These are phyloP conservation scores for Fusarium albosuccineum DNA, from an alignment of 2,329 filamentous ascomycete genomes.

Conservation along the genomic window DNA sequence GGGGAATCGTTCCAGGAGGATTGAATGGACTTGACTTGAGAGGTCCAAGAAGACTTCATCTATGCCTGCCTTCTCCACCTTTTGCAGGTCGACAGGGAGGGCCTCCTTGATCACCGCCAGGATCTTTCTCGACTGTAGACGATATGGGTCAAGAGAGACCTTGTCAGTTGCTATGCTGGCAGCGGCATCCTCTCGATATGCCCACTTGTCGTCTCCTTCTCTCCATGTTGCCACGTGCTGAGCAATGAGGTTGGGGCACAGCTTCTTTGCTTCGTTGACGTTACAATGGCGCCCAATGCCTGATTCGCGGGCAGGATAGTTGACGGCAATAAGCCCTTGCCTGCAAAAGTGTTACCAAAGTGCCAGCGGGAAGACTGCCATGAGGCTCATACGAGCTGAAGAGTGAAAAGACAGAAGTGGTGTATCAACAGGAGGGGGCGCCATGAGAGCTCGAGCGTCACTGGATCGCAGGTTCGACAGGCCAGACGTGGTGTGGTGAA, in stretches of 20 bases:
- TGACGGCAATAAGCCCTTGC: constrained; percentile 95
- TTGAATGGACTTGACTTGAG: constrained; percentile 82
- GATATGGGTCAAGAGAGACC: constrained; percentile 93
- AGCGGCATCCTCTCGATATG: constrained; percentile 85
- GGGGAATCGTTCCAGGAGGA: constrained; percentile 81
- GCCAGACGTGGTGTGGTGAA: not conserved
- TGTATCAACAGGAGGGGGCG: not conserved
- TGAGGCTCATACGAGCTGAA: not conserved
- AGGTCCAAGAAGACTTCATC: constrained; percentile 97
- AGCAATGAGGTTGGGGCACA: constrained; percentile 85
- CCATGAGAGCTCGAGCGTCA: not conserved
- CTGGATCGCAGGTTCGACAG: not conserved
- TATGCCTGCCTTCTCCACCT: constrained; percentile 92
- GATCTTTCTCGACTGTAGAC: constrained; percentile 86
- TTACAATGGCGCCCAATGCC: constrained; percentile 85
- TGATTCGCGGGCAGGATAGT: constrained; percentile 88
- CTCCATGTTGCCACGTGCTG: constrained; percentile 97
- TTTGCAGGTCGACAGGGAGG: constrained; percentile 74
- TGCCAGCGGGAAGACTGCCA: not conserved
- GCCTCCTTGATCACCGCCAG: constrained; percentile 81
- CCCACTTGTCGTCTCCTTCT: constrained; percentile 92
- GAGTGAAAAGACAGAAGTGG: not conserved
- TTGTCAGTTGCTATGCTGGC: constrained; percentile 89
- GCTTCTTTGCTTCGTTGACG: constrained; percentile 83
- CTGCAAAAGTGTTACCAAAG: constrained; percentile 54